Base-by-base conservation (phyloP, 257 asterid genomes). In the Solanum etuberosum region DNA sequence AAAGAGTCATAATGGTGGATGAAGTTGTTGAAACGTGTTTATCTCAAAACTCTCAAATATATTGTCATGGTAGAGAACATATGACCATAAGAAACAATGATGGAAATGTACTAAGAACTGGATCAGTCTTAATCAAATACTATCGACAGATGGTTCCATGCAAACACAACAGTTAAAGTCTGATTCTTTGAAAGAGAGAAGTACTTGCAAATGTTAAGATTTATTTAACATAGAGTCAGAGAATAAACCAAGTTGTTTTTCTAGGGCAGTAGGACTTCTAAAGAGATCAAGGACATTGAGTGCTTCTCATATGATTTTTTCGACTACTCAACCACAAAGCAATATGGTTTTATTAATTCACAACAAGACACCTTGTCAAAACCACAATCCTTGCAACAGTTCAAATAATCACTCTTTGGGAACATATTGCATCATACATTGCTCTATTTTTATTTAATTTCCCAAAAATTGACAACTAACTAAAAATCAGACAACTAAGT, bases 21-120 rank as follows among this genome's bases (percentile, higher is more conserved):
- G 91, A 91, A 74, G 83, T 82, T 34, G 92, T 89, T 18, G 94
- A 92, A 35, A 88, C 92, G 37, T 88, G 92, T 77, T 93, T 91
- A 73, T 93, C 98, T 72, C 95, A 91, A 32, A 77, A 67, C 51
- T 80, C 91, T 23, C 91, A 51, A 27, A 76, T 89, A 1, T 94
- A 92, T 85, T 93, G 94, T 89, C 93, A 91, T 88, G 93, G 89
- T 20, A 93, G 87, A 40, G 93, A 90, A 84, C 63, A 88, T 21
- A 90, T 92, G 61, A 92, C 90, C 72, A 88, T 95, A 83, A 84
- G 95, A 86, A 90, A 87, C 83, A 85, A 89, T 40, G 93, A 93
- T 18, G 96, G 96, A 70, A 94, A 95, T 89, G 92, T 95, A 21
- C 80, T 92, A 34, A 90, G 90, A 86, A 63, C 92, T 76, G 91